Percentiles rank a stretch among this genome's conserved stretches.
These are phyloP conservation scores for Umbilicus rupestris DNA, from an alignment of 164 flowering plant species.

Conservation along the genomic window DNA sequence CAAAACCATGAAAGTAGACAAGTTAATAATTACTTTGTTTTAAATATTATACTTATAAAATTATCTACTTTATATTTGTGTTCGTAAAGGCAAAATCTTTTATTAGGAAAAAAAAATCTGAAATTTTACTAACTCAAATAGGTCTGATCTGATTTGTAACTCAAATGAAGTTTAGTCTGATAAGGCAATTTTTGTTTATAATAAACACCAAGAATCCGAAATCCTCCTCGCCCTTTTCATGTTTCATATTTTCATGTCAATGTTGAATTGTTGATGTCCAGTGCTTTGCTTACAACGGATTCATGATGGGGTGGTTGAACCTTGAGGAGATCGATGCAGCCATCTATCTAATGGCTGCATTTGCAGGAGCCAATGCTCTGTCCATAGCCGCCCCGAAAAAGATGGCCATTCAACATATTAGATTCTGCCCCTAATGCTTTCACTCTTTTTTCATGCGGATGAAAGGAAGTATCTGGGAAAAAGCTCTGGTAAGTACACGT, in stretches of 20 bases:
- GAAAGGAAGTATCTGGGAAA: constrained; percentile 61
- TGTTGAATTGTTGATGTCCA: neutral
- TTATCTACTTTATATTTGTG: too few species aligned
- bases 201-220: too few species aligned
- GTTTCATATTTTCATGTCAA: neutral
- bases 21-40: too few species aligned
- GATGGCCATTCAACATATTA: constrained; percentile 40
- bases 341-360: constrained; percentile 74
- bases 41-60: too few species aligned
- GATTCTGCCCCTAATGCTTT: constrained; percentile 1
- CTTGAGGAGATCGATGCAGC: constrained; percentile 83
- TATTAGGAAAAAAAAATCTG: too few species aligned
- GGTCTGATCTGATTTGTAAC: too few species aligned
- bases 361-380: constrained; percentile 84
- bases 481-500: constrained; percentile 54
- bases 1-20: neutral
- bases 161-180: too few species aligned
- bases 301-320: constrained; percentile 92
- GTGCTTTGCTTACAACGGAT: constrained; percentile 32
- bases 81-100: too few species aligned
- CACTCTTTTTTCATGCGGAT: constrained; percentile 36
- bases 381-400: constrained; percentile 68
- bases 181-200: too few species aligned
- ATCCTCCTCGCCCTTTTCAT: neutral
- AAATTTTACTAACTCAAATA: too few species aligned